These are phyloP conservation scores for Solanum gandarillasii DNA, from an alignment of 257 asterid species.

Conservation along the genomic window DNA sequence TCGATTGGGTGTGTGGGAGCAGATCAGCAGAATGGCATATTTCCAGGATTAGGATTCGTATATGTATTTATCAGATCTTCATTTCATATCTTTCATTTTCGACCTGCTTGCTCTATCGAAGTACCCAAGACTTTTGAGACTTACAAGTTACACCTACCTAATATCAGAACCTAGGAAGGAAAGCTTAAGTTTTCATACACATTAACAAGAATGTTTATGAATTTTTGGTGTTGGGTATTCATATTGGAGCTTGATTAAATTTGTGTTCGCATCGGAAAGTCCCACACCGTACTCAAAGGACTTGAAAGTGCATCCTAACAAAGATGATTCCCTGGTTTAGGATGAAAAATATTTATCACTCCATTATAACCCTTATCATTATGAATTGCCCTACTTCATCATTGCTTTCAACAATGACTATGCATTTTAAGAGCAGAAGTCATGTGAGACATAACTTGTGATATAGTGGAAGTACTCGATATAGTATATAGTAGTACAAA, in stretches of 20 bases:
- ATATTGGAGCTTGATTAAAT: fast-evolving
- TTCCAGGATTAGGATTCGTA: background rate
- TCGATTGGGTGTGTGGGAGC: background rate
- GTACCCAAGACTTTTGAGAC: fast-evolving
- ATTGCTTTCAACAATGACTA: background rate
- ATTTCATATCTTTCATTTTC: background rate
- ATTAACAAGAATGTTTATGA: too few relatives aligned
- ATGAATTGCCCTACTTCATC: background rate
- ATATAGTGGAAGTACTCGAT: fast-evolving
- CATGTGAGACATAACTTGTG: background rate
- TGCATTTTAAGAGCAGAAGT: background rate
- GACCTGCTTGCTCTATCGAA: background rate
- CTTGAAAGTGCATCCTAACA: too few relatives aligned
- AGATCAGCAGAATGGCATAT: too few relatives aligned
- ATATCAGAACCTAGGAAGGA: background rate
- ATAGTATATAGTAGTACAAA: too few relatives aligned
- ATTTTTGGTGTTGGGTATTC: background rate
- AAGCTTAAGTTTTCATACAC: too few relatives aligned
- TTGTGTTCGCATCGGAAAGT: fast-evolving
- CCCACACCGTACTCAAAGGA: too few relatives aligned
- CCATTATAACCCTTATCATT: fast-evolving
- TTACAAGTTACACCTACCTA: background rate
- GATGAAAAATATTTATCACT: too few relatives aligned
- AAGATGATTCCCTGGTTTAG: fast-evolving
- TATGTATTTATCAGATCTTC: background rate